Percentiles rank a stretch among this genome's conserved stretches.
Evolutionary conservation across 352 stramenopile species (phyloP).

Genomic region (Phytophthora fragariae): DNA sequence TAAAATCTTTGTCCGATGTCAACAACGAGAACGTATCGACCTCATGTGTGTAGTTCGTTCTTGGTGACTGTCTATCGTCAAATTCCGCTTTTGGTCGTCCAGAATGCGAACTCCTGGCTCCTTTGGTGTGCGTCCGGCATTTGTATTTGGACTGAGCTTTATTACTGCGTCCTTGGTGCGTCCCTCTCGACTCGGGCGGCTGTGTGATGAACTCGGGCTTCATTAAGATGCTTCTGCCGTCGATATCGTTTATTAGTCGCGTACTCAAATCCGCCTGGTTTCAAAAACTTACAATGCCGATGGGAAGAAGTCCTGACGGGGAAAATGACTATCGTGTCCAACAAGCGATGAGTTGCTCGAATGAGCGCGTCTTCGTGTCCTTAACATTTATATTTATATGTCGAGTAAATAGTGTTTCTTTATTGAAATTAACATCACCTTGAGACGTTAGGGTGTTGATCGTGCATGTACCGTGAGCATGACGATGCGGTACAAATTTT

Average conservation of each 20-base stretch:
- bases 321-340: too few species aligned
- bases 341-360: not conserved
- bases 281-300: too few species aligned
- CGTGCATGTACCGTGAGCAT: too few species aligned
- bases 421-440: too few species aligned
- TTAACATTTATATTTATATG: too few species aligned
- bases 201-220: not conserved
- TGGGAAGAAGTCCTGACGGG: too few species aligned
- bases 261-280: not conserved
- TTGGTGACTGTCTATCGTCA: not conserved
- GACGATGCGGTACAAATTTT: too few species aligned
- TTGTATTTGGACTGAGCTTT: conserved; percentile 28
- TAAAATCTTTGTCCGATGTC: not conserved
- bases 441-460: too few species aligned
- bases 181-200: conserved; percentile 4
- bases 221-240: not conserved
- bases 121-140: conserved; percentile 22
- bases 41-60: not conserved
- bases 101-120: conserved; percentile 13
- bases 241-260: not conserved
- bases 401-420: too few species aligned
- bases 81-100: not conserved
- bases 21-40: not conserved
- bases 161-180: conserved; percentile 10
- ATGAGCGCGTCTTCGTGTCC: too few species aligned